A percentile compares a stretch with the other conserved stretches of the same genome.
These are phyloP conservation scores for Endoconidiophora polonica DNA, from an alignment of 2,329 filamentous ascomycete species.

Conservation along the genomic window DNA sequence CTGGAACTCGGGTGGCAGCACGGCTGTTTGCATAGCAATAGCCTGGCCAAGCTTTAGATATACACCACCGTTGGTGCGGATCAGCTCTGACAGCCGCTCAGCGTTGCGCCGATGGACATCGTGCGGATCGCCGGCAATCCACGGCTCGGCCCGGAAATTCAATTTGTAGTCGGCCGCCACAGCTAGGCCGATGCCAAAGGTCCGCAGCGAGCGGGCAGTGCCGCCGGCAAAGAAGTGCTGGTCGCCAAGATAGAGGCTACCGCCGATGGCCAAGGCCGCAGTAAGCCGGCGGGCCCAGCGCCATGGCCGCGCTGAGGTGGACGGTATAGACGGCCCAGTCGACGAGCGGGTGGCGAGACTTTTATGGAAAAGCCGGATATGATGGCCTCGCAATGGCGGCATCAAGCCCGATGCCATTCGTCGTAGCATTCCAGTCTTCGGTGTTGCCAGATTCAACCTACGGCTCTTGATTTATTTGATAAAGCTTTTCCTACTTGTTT, in stretches of 20 bases:
- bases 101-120: constrained; percentile 75
- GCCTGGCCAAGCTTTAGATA: constrained; percentile 98
- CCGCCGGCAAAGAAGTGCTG: constrained; percentile 62
- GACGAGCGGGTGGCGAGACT: too few relatives aligned
- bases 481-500: too few relatives aligned
- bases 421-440: too few relatives aligned
- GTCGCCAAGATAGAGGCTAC: constrained; percentile 52
- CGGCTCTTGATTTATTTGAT: too few relatives aligned
- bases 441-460: too few relatives aligned
- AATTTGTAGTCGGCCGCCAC: constrained; percentile 91
- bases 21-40: constrained; percentile 92
- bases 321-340: too few relatives aligned
- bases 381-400: too few relatives aligned
- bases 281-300: constrained; percentile 65
- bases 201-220: constrained; percentile 60
- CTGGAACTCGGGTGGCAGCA: constrained; percentile 86
- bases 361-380: too few relatives aligned
- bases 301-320: constrained; percentile 24
- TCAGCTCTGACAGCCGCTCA: constrained; percentile 61
- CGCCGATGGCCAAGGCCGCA: constrained; percentile 41
- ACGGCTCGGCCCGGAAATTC: constrained; percentile 74
- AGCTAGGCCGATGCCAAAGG: constrained; percentile 62
- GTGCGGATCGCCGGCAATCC: constrained; percentile 53
- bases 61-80: constrained; percentile 75
- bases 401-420: too few relatives aligned